These are phyloP conservation scores for Thymus mandschuricus DNA, from an alignment of 257 asterid species.

Conservation along the genomic window DNA sequence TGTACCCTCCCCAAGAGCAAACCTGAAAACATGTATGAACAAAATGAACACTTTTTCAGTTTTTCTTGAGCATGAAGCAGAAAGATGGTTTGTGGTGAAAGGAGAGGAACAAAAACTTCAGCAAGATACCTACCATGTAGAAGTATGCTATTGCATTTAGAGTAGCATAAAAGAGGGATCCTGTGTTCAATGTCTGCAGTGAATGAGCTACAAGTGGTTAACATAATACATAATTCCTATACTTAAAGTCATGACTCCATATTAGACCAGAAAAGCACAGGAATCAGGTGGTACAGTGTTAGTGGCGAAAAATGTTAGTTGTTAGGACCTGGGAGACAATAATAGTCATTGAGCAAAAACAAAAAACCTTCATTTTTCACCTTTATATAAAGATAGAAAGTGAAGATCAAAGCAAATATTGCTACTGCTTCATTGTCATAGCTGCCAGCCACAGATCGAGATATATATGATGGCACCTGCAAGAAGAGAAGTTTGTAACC, in stretches of 20 bases:
- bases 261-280: slow-evolving; percentile 18
- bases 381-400: slow-evolving; percentile 97
- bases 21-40: slow-evolving; percentile 56
- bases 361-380: slow-evolving; percentile 44
- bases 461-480: slow-evolving; percentile 98
- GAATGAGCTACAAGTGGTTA: slow-evolving; percentile 34
- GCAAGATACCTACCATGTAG: slow-evolving; percentile 73
- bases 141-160: slow-evolving; percentile 90
- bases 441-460: slow-evolving; percentile 99
- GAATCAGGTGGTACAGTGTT: slow-evolving; percentile 16
- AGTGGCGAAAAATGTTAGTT: slow-evolving; percentile 7
- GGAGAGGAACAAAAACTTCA: slow-evolving; percentile 15
- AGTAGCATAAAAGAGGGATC: slow-evolving; percentile 96
- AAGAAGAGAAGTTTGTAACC: slow-evolving; percentile 24
- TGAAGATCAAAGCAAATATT: slow-evolving; percentile 94
- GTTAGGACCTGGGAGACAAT: slow-evolving; percentile 6
- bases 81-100: slow-evolving; percentile 14
- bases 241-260: slow-evolving; percentile 17
- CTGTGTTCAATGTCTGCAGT: slow-evolving; percentile 94
- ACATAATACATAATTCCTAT: slow-evolving; percentile 27
- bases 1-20: slow-evolving; percentile 99
- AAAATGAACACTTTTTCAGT: slow-evolving; percentile 14
- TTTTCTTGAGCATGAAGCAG: slow-evolving; percentile 20
- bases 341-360: slow-evolving; percentile 13
- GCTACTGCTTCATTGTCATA: slow-evolving; percentile 99